Base-by-base conservation (phyloP, 1,284 basidiomycete genomes). In the Ustilago cynodontis region DNA sequence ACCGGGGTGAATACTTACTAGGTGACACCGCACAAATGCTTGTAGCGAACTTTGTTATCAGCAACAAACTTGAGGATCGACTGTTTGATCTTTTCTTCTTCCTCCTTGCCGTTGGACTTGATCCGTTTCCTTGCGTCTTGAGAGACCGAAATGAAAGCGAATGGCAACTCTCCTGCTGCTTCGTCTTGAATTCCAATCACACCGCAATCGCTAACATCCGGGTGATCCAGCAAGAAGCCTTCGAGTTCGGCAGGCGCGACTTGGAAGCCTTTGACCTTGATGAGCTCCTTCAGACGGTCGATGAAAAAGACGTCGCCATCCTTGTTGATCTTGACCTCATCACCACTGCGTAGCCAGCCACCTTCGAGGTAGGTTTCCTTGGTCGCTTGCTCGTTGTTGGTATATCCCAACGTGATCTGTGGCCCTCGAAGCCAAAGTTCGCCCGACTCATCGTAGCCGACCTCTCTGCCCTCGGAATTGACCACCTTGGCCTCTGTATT, bases 151-250 rank as follows among this genome's bases (percentile, higher is more conserved):
- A 93, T 87, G 79, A 90, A 93, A 0, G 92, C 92, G 51, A 92
- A 84, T 0, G 93, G 93, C 4, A 93, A 64, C 61, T 94, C 93
- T 39, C 93, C 93, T 54, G 90, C 91, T 76, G 91, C 92, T 16
- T 93, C 92, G 81, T 94, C 92, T 0, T 89, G 89, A 2, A 93
- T 85, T 2, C 92, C 90, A 7, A 94, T 91, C 13, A 94, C 92
- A 77, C 92, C 93, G 1, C 88, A 89, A 65, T 93, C 91, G 1
- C 88, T 63, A 0, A 94, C 90, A 76, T 92, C 91, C 0, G 89
- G 87, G 75, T 93, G 92, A 85, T 91, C 81, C 68, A 94, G 88
- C 31, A 94, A 86, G 84, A 92, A 92, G 0, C 92, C 92, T 80
- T 93, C 92, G 1, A 93, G 86, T 79, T 93, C 91, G 6, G 76